Conservation (phyloP, 2,329 filamentous ascomycete species). For the Zymoseptoria pseudotritici region DNA sequence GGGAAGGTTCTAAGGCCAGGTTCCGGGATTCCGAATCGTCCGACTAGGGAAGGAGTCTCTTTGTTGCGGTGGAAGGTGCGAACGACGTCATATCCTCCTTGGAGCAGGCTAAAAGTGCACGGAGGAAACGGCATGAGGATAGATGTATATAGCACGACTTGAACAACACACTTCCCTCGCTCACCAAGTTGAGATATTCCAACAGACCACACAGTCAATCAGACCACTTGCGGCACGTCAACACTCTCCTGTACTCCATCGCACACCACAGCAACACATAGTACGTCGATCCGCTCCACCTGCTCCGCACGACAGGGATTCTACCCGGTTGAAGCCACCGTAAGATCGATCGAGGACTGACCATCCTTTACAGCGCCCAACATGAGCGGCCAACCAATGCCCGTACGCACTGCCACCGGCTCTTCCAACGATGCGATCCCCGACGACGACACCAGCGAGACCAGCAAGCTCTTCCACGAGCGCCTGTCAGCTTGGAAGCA, state of each 20-base stretch:
- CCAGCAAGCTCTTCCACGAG: conserved; percentile 64
- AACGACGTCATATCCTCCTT: background rate
- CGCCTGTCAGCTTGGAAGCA: conserved; percentile 94
- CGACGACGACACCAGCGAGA: conserved; percentile 44
- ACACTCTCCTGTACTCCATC: background rate
- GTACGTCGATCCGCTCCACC: background rate
- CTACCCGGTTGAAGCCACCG: background rate
- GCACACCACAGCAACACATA: background rate
- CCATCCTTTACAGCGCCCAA: background rate
- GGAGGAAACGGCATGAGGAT: background rate
- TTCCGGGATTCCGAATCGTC: background rate
- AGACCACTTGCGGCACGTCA: background rate
- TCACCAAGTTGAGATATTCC: background rate
- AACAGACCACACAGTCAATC: too few species aligned
- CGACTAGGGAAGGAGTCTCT: background rate
- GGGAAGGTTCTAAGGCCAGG: too few species aligned
- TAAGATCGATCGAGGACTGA: background rate
- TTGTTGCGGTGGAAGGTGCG: background rate
- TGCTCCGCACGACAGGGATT: background rate
- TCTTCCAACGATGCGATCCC: conserved; percentile 41
- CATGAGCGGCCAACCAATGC: conserved; percentile 16
- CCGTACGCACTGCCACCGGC: conserved; percentile 24
- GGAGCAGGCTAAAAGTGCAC: background rate
- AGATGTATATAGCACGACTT: background rate
- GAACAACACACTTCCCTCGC: background rate